These are phyloP conservation scores for Microbotryum lychnidis-dioicae DNA, from an alignment of 1,284 basidiomycete species.

Conservation along the genomic window DNA sequence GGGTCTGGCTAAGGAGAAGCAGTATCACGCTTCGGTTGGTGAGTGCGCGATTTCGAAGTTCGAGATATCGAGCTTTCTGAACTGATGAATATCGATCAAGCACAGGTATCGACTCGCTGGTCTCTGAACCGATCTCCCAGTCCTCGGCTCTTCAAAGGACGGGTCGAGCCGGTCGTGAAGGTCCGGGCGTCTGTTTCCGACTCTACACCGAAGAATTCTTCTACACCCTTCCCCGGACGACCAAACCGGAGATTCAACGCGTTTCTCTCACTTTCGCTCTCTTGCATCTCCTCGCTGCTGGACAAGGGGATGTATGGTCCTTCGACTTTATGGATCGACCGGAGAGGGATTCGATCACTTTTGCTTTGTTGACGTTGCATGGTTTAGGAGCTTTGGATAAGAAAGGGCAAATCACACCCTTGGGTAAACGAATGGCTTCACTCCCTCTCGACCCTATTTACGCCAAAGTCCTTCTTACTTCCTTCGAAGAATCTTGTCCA, in stretches of 20 bases:
- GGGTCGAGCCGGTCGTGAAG: conserved; percentile 85
- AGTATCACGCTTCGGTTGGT: conserved; percentile 47
- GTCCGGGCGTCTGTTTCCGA: conserved; percentile 72
- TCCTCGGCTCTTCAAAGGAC: conserved; percentile 82
- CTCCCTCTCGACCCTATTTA: conserved; percentile 80
- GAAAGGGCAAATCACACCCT: conserved; percentile 52
- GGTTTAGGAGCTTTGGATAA: conserved; percentile 63
- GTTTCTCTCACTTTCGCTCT: conserved; percentile 73
- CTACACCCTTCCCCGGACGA: conserved; percentile 54
- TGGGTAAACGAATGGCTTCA: conserved; percentile 68
- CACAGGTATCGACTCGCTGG: conserved; percentile 75
- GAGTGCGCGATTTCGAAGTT: background rate
- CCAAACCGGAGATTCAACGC: conserved; percentile 79
- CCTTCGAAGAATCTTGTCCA: conserved; percentile 60
- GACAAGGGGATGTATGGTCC: conserved; percentile 59
- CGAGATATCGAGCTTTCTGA: background rate
- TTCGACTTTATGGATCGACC: conserved; percentile 81
- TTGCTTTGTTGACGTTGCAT: conserved; percentile 65
- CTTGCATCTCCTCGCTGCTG: conserved; percentile 55
- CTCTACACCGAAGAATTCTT: conserved; percentile 77
- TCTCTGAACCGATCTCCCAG: conserved; percentile 77
- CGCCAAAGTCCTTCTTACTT: conserved; percentile 65
- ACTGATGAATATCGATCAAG: background rate
- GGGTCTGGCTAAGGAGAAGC: conserved; percentile 91
- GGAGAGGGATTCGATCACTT: conserved; percentile 56